These are phyloP conservation scores for Tremella mesenterica DNA, from an alignment of 768 basidiomycete species.

Conservation along the genomic window DNA sequence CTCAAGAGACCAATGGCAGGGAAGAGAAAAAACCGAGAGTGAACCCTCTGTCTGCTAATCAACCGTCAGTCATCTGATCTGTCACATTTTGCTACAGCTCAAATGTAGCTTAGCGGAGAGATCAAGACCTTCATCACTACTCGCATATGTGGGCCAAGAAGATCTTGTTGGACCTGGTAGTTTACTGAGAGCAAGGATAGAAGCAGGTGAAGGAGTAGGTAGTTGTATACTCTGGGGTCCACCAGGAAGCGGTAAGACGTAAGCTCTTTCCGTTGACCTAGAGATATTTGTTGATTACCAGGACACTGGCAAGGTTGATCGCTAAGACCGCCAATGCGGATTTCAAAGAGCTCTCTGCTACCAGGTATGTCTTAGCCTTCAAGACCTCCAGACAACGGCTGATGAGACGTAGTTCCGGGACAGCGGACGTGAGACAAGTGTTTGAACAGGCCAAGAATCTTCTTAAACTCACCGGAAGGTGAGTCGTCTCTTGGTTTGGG, in stretches of 20 bases:
- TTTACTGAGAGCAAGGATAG: constrained; percentile 52
- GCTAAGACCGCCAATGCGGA: constrained; percentile 54
- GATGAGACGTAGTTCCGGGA: constrained; percentile 36
- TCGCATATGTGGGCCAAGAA: constrained; percentile 64
- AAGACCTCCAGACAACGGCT: constrained; percentile 44
- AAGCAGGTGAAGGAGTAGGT: constrained; percentile 49
- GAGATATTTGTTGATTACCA: constrained; percentile 5
- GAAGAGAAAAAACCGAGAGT: constrained; percentile 30
- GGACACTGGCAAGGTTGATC: constrained; percentile 62
- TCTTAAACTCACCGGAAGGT: constrained; percentile 57
- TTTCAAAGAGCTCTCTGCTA: constrained; percentile 73
- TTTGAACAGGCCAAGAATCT: constrained; percentile 67
- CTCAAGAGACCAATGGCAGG: background rate
- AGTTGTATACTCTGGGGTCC: constrained; percentile 47
- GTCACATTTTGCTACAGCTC: background rate
- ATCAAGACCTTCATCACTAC: constrained; percentile 57
- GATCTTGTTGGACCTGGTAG: constrained; percentile 57
- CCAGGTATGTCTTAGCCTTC: constrained; percentile 40
- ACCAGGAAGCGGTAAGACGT: constrained; percentile 45
- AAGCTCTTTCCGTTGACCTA: background rate
- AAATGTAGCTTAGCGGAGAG: constrained; percentile 55
- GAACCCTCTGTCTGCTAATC: constrained; percentile 37
- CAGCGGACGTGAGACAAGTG: constrained; percentile 62
- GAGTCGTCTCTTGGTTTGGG: background rate
- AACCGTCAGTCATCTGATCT: constrained; percentile 32